Conservation (phyloP, 2,329 filamentous ascomycete genomes). For the Neonectria coccinea region DNA sequence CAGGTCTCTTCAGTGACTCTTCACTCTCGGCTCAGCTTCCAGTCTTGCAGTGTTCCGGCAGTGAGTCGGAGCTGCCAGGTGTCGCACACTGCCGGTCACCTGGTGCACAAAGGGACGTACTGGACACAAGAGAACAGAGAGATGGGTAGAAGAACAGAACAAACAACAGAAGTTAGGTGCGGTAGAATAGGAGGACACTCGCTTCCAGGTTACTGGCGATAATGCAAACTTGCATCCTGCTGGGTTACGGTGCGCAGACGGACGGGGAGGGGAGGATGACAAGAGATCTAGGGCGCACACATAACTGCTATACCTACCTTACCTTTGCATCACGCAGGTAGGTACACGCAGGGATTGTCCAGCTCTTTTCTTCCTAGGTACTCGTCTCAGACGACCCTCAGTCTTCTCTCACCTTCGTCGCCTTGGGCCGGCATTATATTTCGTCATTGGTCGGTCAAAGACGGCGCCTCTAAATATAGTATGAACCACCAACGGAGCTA, state of each 20-base stretch:
- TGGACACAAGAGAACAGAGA: too few species aligned
- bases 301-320: background rate
- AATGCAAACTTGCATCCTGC: background rate
- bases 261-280: background rate
- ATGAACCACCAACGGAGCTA: background rate
- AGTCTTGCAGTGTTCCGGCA: background rate
- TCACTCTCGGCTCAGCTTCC: background rate
- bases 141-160: background rate
- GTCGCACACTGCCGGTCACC: conserved; percentile 16
- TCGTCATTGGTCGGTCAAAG: background rate
- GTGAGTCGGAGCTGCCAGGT: conserved; percentile 5
- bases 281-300: background rate
- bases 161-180: background rate
- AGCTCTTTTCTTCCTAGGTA: background rate
- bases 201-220: background rate
- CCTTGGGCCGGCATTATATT: background rate
- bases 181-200: background rate
- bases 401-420: background rate
- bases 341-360: background rate
- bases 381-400: background rate
- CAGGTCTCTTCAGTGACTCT: background rate
- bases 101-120: background rate
- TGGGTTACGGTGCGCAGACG: too few species aligned
- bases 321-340: background rate
- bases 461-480: background rate